Evolutionary conservation across 2,329 filamentous ascomycete species (phyloP).

Genomic region (Claviceps sp.): DNA sequence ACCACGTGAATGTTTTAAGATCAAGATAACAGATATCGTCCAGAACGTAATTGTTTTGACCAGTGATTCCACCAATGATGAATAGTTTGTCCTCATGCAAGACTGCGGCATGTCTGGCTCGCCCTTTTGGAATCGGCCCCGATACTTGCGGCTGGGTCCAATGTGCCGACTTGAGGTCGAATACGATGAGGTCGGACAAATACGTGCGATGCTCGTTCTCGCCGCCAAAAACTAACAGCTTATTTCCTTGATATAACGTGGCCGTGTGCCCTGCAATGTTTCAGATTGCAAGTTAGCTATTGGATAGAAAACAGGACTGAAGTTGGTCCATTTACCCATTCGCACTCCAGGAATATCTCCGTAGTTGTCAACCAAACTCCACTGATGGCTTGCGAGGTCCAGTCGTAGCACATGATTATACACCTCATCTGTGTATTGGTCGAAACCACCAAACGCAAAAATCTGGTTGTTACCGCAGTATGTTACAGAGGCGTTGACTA

Average conservation of each 20-base stretch:
- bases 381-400: conserved; percentile 77
- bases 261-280: conserved; percentile 68
- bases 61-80: conserved; percentile 88
- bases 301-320: background rate
- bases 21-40: conserved; percentile 97
- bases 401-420: conserved; percentile 94
- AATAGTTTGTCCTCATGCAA: conserved; percentile 95
- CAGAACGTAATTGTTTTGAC: conserved; percentile 79
- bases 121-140: conserved; percentile 74
- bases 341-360: conserved; percentile 93
- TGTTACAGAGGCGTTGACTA: conserved; percentile 98
- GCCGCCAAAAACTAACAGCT: conserved; percentile 92
- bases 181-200: conserved; percentile 88
- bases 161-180: conserved; percentile 84
- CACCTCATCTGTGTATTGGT: conserved; percentile 97
- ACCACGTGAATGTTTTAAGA: conserved; percentile 96
- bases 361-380: conserved; percentile 96
- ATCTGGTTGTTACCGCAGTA: conserved; percentile 96
- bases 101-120: conserved; percentile 85
- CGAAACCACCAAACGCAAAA: conserved; percentile 95
- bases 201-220: conserved; percentile 97
- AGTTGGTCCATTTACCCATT: conserved; percentile 51
- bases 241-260: conserved; percentile 83
- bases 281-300: conserved; percentile 5
- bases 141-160: conserved; percentile 88